phyloP scores from a whole-genome alignment of 2,329 filamentous ascomycete genomes.

The Drechslerella coelobrocha region DNA sequence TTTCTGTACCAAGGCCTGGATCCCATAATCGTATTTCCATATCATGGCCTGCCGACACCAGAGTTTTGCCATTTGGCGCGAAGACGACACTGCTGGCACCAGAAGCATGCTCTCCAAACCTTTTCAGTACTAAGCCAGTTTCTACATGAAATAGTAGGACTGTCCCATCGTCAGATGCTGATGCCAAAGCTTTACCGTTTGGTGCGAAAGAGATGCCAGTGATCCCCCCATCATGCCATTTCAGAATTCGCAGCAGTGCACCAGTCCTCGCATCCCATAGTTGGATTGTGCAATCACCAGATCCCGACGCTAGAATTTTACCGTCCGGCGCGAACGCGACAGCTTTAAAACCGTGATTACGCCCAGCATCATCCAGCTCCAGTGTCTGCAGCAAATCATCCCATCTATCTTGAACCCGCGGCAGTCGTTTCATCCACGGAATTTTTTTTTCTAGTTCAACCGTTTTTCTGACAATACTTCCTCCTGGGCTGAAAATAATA shows the following conservation, averaged over 20 bases:
- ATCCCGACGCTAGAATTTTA: slow-evolving; percentile 48
- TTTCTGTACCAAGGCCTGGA: no score
- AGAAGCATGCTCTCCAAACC: no score
- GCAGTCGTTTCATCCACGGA: no score
- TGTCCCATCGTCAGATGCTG: slow-evolving; percentile 20
- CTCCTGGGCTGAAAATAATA: not conserved
- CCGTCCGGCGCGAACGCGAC: slow-evolving; percentile 8
- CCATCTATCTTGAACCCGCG: not conserved
- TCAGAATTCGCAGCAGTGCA: slow-evolving; percentile 39
- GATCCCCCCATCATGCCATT: slow-evolving; percentile 49
- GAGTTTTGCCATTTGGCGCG: no score
- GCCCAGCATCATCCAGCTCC: not conserved
- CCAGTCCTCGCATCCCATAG: slow-evolving; percentile 17
- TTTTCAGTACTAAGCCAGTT: no score
- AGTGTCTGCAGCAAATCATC: not conserved
- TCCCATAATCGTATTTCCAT: no score
- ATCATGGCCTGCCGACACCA: no score
- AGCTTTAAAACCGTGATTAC: no score
- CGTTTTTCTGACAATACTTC: not conserved
- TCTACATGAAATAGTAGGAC: no score
- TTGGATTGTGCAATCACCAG: no score
- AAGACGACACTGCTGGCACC: no score
- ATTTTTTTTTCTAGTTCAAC: not conserved
- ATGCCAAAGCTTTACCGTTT: slow-evolving; percentile 25
- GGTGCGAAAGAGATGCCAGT: not conserved